phyloP scores from a whole-genome alignment of 2,329 filamentous ascomycete genomes.

The Cryphonectria naterciae region DNA sequence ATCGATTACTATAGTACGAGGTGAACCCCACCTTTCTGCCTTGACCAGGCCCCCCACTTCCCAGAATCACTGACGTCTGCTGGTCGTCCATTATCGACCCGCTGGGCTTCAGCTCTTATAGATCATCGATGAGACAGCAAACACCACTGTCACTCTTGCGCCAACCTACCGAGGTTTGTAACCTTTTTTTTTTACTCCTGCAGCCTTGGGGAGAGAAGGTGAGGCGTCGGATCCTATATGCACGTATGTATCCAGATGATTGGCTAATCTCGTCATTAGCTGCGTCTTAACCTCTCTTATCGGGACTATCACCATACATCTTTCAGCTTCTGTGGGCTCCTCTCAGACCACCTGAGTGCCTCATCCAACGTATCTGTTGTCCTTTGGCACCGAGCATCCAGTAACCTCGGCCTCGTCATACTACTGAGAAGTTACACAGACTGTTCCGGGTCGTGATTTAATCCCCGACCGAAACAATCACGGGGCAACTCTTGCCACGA shows the following conservation, averaged over 20 bases:
- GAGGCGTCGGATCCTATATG: background rate
- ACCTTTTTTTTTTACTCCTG: background rate
- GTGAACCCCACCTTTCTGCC: slow-evolving; percentile 10
- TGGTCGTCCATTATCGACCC: background rate
- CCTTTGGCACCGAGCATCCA: background rate
- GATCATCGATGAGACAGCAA: slow-evolving; percentile 30
- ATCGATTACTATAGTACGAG: slow-evolving; percentile 19
- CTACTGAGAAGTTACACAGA: slow-evolving; percentile 8
- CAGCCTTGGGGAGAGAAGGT: background rate
- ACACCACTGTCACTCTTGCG: background rate
- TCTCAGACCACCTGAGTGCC: background rate
- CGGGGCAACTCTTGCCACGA: slow-evolving; percentile 3
- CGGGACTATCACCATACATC: background rate
- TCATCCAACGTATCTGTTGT: background rate
- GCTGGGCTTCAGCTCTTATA: slow-evolving; percentile 24
- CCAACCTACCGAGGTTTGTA: background rate
- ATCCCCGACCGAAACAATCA: slow-evolving; percentile 10
- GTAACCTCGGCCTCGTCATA: slow-evolving; percentile 9
- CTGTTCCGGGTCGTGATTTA: background rate
- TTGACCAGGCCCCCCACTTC: slow-evolving; percentile 15
- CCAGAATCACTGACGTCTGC: slow-evolving; percentile 23
- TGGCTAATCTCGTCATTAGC: background rate
- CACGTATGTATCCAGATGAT: background rate
- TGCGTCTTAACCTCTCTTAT: background rate
- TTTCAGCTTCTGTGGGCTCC: background rate